Evolutionary conservation across 1,284 basidiomycete genomes (phyloP).

Genomic region (Irpex rosettiformis): DNA sequence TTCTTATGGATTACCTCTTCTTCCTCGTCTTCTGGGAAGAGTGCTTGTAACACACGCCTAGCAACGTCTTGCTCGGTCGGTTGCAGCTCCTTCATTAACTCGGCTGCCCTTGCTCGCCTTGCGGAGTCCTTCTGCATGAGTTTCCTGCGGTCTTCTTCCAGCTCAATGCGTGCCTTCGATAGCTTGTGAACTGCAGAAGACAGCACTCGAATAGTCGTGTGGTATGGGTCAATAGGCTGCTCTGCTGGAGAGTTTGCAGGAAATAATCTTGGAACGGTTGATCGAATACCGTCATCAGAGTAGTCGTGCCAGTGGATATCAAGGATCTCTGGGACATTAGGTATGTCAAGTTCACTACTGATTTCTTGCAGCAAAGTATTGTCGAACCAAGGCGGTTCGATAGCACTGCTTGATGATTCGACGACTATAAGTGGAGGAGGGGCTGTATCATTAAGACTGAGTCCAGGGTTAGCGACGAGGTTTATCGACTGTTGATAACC

Average conservation of each 20-base stretch:
- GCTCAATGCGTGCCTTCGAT: slow-evolving; percentile 50
- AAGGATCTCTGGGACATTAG: slow-evolving; percentile 41
- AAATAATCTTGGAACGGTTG: slow-evolving; percentile 48
- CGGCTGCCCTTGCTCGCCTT: slow-evolving; percentile 45
- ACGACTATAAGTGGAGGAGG: slow-evolving; percentile 55
- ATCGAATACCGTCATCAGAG: slow-evolving; percentile 66
- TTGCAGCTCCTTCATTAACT: slow-evolving; percentile 52
- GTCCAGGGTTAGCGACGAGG: slow-evolving; percentile 1
- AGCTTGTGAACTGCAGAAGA: slow-evolving; percentile 63
- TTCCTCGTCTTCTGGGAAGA: slow-evolving; percentile 66
- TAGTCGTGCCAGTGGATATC: slow-evolving; percentile 67
- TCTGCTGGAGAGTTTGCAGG: slow-evolving; percentile 42
- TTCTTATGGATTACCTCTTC: slow-evolving; percentile 42
- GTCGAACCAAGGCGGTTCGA: slow-evolving; percentile 17
- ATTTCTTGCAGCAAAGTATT: slow-evolving; percentile 13
- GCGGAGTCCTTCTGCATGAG: slow-evolving; percentile 57
- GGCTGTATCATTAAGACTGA: not conserved
- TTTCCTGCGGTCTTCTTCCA: slow-evolving; percentile 52
- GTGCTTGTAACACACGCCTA: slow-evolving; percentile 57
- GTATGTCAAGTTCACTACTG: slow-evolving; percentile 2
- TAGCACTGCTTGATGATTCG: slow-evolving; percentile 42
- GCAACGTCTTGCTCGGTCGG: slow-evolving; percentile 63
- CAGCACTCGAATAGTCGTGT: slow-evolving; percentile 61
- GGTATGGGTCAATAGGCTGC: slow-evolving; percentile 54
- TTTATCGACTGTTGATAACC: slow-evolving; percentile 7